Evolutionary conservation across 1,139 yeast genomes (phyloP), one percentile per base, ranked within the genome.

Genomic region (Geotrichum australiense): DNA sequence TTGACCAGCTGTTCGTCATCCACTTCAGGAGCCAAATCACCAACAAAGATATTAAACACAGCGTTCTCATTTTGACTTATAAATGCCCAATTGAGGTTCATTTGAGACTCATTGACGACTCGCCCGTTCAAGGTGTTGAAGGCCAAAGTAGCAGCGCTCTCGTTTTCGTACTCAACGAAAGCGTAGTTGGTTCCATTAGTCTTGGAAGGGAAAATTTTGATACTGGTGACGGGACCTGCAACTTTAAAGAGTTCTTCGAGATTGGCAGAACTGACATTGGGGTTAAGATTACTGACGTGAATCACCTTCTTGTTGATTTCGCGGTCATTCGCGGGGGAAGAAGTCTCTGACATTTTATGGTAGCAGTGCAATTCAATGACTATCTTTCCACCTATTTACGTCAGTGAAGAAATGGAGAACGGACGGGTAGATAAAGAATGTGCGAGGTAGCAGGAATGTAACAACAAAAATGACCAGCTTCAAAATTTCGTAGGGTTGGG

Each of bases 21-120:
- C 29, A 87, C 81, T 53, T 87, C 95, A 8, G 82, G 71, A 27
- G 86, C 78, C 54, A 87, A 70, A 60, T 87, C 96, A 42, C 96
- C 96, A 18, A 87, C 89, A 61, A 86, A 87, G 39, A 87, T 66
- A 56, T 83, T 84, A 62, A 70, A 82, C 25, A 81, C 74, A 21
- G 65, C 72, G 30, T 73, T 28, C 70, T 73, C 52, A 59, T 66
- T 40, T 53, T 79, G 80, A 29, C 87, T 76, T 61, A 83, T 91
- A 64, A 72, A 85, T 11, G 95, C 96, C 81, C 87, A 82, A 53
- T 84, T 82, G 56, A 86, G 75, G 50, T 69, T 74, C 49, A 86
- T 69, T 40, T 72, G 76, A n/a, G 45, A 37, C 12, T 50, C 47
- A 41, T 51, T 48, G 39, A 55, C 46, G 8, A 33, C 60, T 48